These are phyloP conservation scores for Fusarium odoratissimum DNA, from an alignment of 2,329 filamentous ascomycete species.

Conservation along the genomic window DNA sequence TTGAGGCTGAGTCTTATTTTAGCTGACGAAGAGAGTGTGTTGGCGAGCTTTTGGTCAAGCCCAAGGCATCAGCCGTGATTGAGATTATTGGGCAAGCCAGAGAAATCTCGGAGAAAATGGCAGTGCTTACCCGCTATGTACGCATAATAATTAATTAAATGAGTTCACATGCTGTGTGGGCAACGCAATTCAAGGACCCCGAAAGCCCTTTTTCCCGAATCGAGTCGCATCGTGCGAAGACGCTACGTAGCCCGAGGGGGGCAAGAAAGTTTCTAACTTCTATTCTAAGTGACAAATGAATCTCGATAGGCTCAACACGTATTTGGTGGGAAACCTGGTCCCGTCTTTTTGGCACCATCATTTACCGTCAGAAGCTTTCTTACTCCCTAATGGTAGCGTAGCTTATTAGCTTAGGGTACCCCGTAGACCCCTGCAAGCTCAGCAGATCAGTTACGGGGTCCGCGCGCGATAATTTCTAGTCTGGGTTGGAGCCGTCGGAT, in stretches of 20 bases:
- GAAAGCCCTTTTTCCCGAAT: not conserved
- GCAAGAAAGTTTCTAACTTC: not conserved
- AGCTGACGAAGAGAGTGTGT: not conserved
- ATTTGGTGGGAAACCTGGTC: no score
- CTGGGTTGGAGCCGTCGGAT: not conserved
- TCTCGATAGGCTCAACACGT: fast-evolving
- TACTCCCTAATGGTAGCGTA: not conserved
- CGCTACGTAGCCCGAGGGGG: not conserved
- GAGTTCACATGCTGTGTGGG: not conserved
- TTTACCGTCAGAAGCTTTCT: not conserved
- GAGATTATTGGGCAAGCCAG: not conserved
- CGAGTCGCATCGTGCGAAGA: not conserved
- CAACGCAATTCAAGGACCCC: not conserved
- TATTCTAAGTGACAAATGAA: fast-evolving
- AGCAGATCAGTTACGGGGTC: not conserved
- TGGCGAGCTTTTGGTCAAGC: not conserved
- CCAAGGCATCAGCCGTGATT: not conserved
- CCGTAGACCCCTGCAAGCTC: not conserved
- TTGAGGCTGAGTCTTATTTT: not conserved
- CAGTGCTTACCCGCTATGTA: not conserved
- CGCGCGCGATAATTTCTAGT: not conserved
- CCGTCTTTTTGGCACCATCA: no score
- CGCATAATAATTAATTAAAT: not conserved
- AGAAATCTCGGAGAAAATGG: not conserved
- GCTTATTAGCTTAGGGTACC: not conserved